Percentiles rank a stretch among this genome's conserved stretches.
These are phyloP conservation scores for Parasitella parasitica DNA, from an alignment of 371 early-diverging fungal species.

Conservation along the genomic window DNA sequence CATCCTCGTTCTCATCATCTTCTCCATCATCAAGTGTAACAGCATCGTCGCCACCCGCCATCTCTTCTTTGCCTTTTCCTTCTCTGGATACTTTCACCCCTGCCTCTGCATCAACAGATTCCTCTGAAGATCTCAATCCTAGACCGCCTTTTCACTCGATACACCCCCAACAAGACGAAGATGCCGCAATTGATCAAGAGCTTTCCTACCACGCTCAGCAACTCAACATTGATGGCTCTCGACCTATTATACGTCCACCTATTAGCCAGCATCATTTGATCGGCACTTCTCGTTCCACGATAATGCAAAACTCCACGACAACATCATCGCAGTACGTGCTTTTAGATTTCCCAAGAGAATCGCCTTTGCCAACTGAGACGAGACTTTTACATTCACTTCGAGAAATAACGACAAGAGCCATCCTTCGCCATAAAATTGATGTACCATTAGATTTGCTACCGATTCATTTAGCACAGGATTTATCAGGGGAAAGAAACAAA, in stretches of 20 bases:
- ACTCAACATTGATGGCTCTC: constrained; percentile 39
- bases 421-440: constrained; percentile 16
- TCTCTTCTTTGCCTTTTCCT: neutral
- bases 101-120: neutral
- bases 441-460: constrained; percentile 39
- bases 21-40: no score
- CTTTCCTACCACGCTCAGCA: constrained; percentile 44
- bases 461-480: constrained; percentile 41
- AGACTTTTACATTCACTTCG: constrained; percentile 14
- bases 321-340: constrained; percentile 2
- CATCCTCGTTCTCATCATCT: no score
- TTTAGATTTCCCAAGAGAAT: constrained; percentile 8
- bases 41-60: neutral
- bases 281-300: constrained; percentile 12
- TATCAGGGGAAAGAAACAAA: constrained; percentile 32
- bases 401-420: constrained; percentile 18
- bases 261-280: neutral
- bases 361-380: constrained; percentile 7
- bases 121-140: neutral
- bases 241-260: constrained; percentile 22
- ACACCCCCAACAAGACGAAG: constrained; percentile 33
- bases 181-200: constrained; percentile 46
- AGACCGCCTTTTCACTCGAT: neutral
- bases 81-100: no score
- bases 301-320: constrained; percentile 3